Conservation (phyloP, 176 grass and related monocot species). For the Zoysia pacifica region DNA sequence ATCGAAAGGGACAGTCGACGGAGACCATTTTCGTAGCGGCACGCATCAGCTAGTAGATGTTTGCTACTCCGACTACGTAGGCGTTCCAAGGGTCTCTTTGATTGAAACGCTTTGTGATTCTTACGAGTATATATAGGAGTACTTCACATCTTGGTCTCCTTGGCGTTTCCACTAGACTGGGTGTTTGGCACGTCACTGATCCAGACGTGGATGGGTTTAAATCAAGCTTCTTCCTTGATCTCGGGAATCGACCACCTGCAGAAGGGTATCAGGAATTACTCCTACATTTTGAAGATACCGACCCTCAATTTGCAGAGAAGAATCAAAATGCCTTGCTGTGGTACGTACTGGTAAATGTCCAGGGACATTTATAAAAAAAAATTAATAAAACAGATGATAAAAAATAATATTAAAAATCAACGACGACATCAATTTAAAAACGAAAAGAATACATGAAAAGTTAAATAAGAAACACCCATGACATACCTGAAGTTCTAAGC, state of each 20-base stretch:
- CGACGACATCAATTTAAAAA: no score
- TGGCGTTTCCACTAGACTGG: constrained; percentile 50
- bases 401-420: no score
- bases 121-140: constrained; percentile 25
- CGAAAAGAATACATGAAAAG: no score
- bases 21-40: background rate
- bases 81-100: constrained; percentile 94
- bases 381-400: no score
- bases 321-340: background rate
- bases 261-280: background rate
- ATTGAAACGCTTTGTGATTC: constrained; percentile 57
- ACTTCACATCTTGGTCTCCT: constrained; percentile 75
- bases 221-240: constrained; percentile 93
- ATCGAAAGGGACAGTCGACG: background rate
- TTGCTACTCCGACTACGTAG: constrained; percentile 76
- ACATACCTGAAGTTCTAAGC: no score
- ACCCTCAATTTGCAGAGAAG: background rate
- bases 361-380: background rate
- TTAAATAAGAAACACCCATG: no score
- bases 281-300: background rate
- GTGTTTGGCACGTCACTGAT: constrained; percentile 86
- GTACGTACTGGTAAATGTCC: background rate
- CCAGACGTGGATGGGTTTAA: constrained; percentile 67
- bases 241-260: constrained; percentile 89
- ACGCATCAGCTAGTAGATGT: constrained; percentile 37